Percentiles rank a stretch among this genome's conserved stretches.
These are phyloP conservation scores for Taxawa tesnikishii DNA, from an alignment of 2,329 filamentous ascomycete genomes.

Conservation along the genomic window DNA sequence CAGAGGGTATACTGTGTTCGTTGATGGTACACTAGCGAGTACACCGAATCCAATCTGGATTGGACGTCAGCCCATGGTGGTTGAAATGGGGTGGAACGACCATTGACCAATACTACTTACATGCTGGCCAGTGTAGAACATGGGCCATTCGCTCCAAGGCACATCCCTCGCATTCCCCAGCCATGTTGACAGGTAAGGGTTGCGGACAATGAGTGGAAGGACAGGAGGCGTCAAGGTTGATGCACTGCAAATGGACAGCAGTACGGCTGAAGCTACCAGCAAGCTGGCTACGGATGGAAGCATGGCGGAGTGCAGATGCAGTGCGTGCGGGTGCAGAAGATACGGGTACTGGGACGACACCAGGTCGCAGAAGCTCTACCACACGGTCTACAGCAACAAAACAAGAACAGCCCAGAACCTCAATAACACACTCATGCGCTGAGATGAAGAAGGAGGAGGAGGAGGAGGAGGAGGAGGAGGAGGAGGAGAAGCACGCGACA, in stretches of 20 bases:
- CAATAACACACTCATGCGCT: slow-evolving; percentile 6
- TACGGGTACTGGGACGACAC: slow-evolving; percentile 1
- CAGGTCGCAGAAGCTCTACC: slow-evolving; percentile 1
- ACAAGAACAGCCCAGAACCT: background rate
- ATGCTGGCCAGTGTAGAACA: slow-evolving; percentile 66
- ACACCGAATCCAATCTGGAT: slow-evolving; percentile 47
- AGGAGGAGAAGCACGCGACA: no score
- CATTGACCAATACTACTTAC: slow-evolving; percentile 23
- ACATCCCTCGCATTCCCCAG: slow-evolving; percentile 55
- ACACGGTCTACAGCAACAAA: background rate
- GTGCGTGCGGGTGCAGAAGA: background rate
- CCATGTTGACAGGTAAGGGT: slow-evolving; percentile 40
- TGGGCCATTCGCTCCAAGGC: slow-evolving; percentile 78
- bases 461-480: no score
- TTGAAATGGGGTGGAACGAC: background rate
- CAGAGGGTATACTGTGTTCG: slow-evolving; percentile 50
- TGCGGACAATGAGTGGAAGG: slow-evolving; percentile 37
- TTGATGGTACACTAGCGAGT: slow-evolving; percentile 48
- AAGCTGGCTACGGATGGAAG: slow-evolving; percentile 10
- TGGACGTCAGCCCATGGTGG: slow-evolving; percentile 8
- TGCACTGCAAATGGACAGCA: slow-evolving; percentile 20
- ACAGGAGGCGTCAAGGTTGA: slow-evolving; percentile 43
- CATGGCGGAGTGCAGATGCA: background rate
- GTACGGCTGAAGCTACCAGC: slow-evolving; percentile 2
- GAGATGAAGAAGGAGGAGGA: slow-evolving; percentile 5